A percentile compares a stretch with the other conserved stretches of the same genome.
These are phyloP conservation scores for Quercus engelmannii DNA, from an alignment of 306 rosid genomes.

Conservation along the genomic window DNA sequence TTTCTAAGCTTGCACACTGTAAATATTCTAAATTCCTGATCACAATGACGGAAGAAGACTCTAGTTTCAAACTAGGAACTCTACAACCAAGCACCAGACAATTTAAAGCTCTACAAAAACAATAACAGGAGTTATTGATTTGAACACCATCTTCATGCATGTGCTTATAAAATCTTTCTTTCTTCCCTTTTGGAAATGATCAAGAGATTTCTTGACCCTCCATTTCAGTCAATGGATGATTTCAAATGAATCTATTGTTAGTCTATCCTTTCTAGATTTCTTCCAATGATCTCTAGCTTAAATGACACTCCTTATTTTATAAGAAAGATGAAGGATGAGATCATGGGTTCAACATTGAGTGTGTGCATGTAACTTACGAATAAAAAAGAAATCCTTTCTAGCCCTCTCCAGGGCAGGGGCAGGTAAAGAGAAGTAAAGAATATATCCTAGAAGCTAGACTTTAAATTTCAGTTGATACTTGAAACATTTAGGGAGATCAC, in stretches of 20 bases:
- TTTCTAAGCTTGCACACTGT: too few species aligned
- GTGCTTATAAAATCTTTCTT: background rate
- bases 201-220: too few species aligned
- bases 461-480: slow-evolving; percentile 2
- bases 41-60: background rate
- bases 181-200: too few species aligned
- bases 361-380: too few species aligned
- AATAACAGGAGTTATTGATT: background rate
- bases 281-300: background rate
- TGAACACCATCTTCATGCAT: background rate
- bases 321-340: too few species aligned
- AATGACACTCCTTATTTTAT: too few species aligned
- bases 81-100: background rate
- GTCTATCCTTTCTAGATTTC: background rate
- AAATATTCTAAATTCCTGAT: background rate
- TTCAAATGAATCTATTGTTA: background rate
- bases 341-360: too few species aligned
- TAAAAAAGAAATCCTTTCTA: background rate
- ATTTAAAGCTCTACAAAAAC: background rate
- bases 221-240: background rate
- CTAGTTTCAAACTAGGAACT: background rate
- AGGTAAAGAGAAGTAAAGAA: background rate
- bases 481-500: slow-evolving; percentile 1
- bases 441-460: background rate
- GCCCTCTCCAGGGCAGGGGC: too few species aligned